Conservation (phyloP, 148 eudicot species). For the Salicornia ramosissima region DNA sequence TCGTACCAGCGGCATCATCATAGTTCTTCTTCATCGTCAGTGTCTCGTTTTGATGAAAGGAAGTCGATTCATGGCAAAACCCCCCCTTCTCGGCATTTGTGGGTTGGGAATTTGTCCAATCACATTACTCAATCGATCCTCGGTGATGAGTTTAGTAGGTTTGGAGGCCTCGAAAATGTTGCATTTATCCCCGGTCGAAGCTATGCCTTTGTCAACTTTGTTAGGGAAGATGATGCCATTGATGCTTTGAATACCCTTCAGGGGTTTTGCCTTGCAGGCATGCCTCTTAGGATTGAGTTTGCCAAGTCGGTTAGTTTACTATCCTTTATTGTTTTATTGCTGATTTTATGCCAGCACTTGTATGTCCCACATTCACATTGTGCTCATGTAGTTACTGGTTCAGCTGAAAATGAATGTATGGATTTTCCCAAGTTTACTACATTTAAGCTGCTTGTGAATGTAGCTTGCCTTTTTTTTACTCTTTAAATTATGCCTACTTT, state of each 20-base stretch:
- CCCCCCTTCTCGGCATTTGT: conserved; percentile 74
- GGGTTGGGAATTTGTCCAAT: conserved; percentile 73
- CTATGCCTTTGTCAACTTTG: conserved; percentile 69
- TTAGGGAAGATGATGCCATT: conserved; percentile 58
- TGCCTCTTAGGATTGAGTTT: conserved; percentile 77
- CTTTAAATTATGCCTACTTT: too few species aligned
- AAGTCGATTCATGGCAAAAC: conserved; percentile 31
- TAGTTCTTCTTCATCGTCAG: background rate
- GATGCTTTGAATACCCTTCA: conserved; percentile 65
- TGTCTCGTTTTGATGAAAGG: conserved; percentile 11
- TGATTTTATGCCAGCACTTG: conserved; percentile 9
- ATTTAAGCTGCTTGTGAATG: background rate
- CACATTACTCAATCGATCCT: conserved; percentile 35
- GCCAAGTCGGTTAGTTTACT: conserved; percentile 89
- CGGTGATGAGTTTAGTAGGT: conserved; percentile 40
- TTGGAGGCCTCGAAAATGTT: conserved; percentile 69
- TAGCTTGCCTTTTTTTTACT: too few species aligned
- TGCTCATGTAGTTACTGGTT: background rate
- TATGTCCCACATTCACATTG: conserved; percentile 7
- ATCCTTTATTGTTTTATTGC: background rate
- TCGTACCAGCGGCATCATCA: background rate
- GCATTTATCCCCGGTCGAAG: conserved; percentile 73
- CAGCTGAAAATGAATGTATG: background rate
- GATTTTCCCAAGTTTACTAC: background rate
- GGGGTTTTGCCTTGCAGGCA: conserved; percentile 58